phyloP scores from a whole-genome alignment of 139 green algal species.

The Chlamydomonas eustigma region DNA sequence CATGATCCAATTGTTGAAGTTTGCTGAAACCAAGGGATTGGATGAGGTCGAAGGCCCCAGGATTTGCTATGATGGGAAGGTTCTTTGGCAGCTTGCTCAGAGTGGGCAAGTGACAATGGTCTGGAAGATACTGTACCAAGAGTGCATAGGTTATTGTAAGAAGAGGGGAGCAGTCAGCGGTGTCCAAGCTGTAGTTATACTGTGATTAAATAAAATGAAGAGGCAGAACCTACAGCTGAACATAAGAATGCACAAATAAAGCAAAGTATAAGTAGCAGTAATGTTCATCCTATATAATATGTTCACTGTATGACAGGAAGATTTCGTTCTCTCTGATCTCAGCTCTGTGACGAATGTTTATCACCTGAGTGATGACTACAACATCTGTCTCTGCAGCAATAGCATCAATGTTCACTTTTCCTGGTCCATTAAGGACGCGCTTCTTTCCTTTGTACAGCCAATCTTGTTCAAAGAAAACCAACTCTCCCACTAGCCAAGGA shows the following conservation, averaged over 20 bases:
- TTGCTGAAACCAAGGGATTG: constrained; percentile 59
- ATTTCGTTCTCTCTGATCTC: too few species aligned
- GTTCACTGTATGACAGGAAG: too few species aligned
- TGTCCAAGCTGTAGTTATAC: too few species aligned
- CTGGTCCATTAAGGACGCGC: constrained; percentile 17
- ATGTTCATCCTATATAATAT: too few species aligned
- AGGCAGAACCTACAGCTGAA: too few species aligned
- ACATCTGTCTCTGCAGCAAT: constrained; percentile 58
- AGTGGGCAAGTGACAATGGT: constrained; percentile 13
- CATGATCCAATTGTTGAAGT: constrained; percentile 54
- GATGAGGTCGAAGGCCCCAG: constrained; percentile 51
- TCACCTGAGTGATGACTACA: constrained; percentile 71
- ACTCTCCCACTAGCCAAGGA: constrained; percentile 76
- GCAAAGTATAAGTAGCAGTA: too few species aligned
- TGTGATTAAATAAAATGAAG: too few species aligned
- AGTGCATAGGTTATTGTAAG: too few species aligned
- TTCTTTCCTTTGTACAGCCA: constrained; percentile 73
- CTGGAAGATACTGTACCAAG: constrained; percentile 8
- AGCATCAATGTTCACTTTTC: constrained; percentile 41
- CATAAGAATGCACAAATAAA: too few species aligned
- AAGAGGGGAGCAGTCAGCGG: too few species aligned
- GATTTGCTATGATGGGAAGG: constrained; percentile 46
- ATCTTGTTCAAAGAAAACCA: constrained; percentile 61
- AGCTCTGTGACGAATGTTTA: too few species aligned
- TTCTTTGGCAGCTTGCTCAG: background rate